A percentile compares a stretch with the other conserved stretches of the same genome.
These are phyloP conservation scores for Corynascus novoguineensis DNA, from an alignment of 495 filamentous ascomycete species.

Conservation along the genomic window DNA sequence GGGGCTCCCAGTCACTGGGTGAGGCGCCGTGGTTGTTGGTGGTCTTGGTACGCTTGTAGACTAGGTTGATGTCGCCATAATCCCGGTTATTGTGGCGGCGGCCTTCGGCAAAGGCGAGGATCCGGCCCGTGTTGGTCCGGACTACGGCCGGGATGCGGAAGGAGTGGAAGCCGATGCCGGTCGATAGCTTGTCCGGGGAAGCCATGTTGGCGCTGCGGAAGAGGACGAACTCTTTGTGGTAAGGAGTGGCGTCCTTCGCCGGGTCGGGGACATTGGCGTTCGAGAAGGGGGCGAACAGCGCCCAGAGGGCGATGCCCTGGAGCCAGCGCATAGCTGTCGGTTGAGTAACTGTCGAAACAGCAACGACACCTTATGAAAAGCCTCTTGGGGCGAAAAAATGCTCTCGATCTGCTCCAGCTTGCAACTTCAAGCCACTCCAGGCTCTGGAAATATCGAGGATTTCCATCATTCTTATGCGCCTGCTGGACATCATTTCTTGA, in stretches of 20 bases:
- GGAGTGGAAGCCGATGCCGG: background rate
- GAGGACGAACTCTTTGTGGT: conserved; percentile 5
- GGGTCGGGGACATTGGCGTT: background rate
- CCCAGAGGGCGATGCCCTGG: background rate
- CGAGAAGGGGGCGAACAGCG: background rate
- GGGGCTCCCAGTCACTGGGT: background rate
- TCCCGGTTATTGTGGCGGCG: conserved; percentile 2
- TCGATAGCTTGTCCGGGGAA: background rate
- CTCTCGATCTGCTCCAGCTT: background rate
- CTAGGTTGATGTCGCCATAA: conserved; percentile 3
- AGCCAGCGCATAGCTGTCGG: background rate
- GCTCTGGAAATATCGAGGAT: background rate
- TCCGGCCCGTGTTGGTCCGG: background rate
- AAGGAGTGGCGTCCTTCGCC: background rate
- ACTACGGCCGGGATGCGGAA: background rate
- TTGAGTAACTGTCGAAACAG: background rate
- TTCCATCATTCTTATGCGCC: background rate
- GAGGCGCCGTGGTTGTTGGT: background rate
- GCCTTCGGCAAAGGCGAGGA: background rate
- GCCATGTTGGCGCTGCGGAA: conserved; percentile 6
- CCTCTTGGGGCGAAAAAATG: background rate
- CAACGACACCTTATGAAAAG: background rate
- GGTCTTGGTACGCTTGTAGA: conserved; percentile 1
- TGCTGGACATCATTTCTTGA: background rate
- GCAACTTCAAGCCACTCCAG: background rate